Evolutionary conservation across 768 basidiomycete species (phyloP), one percentile per base, ranked within the genome.

Genomic region (Phlebiopsis gigantea): DNA sequence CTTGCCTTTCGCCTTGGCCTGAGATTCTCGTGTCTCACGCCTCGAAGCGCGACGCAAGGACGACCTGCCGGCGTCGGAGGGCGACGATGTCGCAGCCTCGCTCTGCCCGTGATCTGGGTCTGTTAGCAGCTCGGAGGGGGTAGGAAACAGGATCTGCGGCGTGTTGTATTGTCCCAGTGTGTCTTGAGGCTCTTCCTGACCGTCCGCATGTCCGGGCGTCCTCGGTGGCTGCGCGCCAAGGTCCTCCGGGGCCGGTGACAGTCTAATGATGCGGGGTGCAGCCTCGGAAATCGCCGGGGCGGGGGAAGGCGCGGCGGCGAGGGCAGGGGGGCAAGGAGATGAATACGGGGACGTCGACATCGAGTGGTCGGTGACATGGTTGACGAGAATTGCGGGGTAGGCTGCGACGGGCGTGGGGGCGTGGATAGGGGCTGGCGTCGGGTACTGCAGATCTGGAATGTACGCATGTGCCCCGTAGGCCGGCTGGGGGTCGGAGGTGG

Each of bases 371-470:
- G 19, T 15, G 4, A 10, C 3, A 19, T 45, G 19, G n/a, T 57
- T n/a, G 8, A 60, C 28, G 42, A 65, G 55, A 4, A 67, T 62
- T 2, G 64, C 51, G n/a, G 64, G 56, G 47, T 65, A 67, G 1
- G 57, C 54, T 0, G 66, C 63, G 22, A 67, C 21, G 6, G 64
- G 66, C 6, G 65, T 52, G 0, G 66, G 66, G 1, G 64, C 61
- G 52, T 67, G 63, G 12, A 65, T 57, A 10, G n/a, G 60, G 3
- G 50, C 31, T 19, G 50, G 17, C 24, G 14, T 10, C 34, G 8
- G 34, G 12, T 50, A 19, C 25, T 31, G 48, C 26, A 19, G 29
- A 28, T 3, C 17, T 50, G 12, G 48, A 29, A 10, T 9, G 8
- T 9, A 2, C 29, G 48, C 17, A 26, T 47, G 25, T 6, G 17